A percentile compares a stretch with the other conserved stretches of the same genome.
phyloP scores from a whole-genome alignment of 2,329 filamentous ascomycete species.

The Xylariaceae sp. region DNA sequence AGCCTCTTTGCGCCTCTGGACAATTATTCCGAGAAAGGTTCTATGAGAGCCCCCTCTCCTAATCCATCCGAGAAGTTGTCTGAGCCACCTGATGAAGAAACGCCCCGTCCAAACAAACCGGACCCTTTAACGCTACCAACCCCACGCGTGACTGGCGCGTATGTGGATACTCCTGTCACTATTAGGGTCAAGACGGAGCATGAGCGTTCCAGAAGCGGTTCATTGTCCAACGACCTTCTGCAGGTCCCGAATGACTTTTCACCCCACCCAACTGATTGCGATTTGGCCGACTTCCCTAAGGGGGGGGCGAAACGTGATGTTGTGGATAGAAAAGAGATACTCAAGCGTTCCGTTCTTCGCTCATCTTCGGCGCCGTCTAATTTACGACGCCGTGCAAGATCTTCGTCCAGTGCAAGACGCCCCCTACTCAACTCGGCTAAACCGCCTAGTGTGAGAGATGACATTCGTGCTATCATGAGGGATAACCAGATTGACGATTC shows the following conservation, averaged over 20 bases:
- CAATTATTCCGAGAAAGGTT: constrained; percentile 52
- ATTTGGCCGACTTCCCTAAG: constrained; percentile 10
- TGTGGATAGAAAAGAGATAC: constrained; percentile 3
- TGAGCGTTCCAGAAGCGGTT: not conserved
- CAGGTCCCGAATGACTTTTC: too few species aligned
- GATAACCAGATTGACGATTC: constrained; percentile 54
- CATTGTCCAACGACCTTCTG: not conserved
- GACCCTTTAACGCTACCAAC: constrained; percentile 49
- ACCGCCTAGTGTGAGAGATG: constrained; percentile 51
- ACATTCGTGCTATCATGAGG: constrained; percentile 49
- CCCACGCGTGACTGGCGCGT: constrained; percentile 51
- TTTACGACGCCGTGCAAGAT: constrained; percentile 29
- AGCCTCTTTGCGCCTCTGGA: constrained; percentile 52
- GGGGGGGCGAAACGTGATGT: constrained; percentile 4
- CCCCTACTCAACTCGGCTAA: constrained; percentile 50
- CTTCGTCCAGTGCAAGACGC: constrained; percentile 39
- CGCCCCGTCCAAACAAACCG: constrained; percentile 40
- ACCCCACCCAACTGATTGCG: not conserved
- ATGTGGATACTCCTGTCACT: constrained; percentile 52
- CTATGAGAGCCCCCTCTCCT: constrained; percentile 47
- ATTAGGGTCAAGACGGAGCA: constrained; percentile 22
- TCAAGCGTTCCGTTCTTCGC: constrained; percentile 11
- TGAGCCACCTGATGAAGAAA: constrained; percentile 40
- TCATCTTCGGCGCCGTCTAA: constrained; percentile 23
- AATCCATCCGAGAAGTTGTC: constrained; percentile 28